Evolutionary conservation across 352 stramenopile genomes (phyloP), one percentile per base, ranked within the genome.

Genomic region (Elongisporangium prolatum): DNA sequence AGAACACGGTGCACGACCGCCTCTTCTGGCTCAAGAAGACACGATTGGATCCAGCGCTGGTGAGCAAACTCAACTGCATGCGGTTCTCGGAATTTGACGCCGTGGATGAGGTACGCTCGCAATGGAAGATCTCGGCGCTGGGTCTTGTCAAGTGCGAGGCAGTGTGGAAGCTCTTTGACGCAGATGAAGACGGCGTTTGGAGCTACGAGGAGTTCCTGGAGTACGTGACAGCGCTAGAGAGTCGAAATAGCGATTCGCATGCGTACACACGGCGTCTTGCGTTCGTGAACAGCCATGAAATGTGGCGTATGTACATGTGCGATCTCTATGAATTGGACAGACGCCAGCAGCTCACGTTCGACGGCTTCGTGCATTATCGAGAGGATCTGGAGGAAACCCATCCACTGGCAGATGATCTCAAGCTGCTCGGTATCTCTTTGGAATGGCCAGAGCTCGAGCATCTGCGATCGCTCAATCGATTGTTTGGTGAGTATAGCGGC

Each of bases 241-340:
- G 61, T 9, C 5, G 8, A 40, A 14, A 13, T 9, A 13, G 28
- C 28, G 8, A 13, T 2, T 40, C 28, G 28, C 14, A 40, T 21
- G 21, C 54, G 4, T 34, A 25, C 0, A 16, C 52, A 2, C 71
- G 66, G 0, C 22, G 56, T 34, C 72, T 62, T 18, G 68, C 55
- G 3, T 67, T 88, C 54, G 56, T 65, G 3, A 59, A 66, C 10
- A 67, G 72, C 28, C 44, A 52, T 9, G 77, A 91, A 60, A 54
- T 76, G 7, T 91, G 79, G 82, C 65, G 65, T 4, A 89, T 89
- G 79, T 84, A 74, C 54, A 87, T 81, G 71, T 84, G 57, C 57
- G 82, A 89, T 44, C 52, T 71, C 5, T 84, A 71, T 21, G 73
- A 80, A 44, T 59, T 74, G 24, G 66, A 86, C 48, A 56, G 57